phyloP scores from a whole-genome alignment of 805 yeast genomes.

The Lachancea thermotolerans region DNA sequence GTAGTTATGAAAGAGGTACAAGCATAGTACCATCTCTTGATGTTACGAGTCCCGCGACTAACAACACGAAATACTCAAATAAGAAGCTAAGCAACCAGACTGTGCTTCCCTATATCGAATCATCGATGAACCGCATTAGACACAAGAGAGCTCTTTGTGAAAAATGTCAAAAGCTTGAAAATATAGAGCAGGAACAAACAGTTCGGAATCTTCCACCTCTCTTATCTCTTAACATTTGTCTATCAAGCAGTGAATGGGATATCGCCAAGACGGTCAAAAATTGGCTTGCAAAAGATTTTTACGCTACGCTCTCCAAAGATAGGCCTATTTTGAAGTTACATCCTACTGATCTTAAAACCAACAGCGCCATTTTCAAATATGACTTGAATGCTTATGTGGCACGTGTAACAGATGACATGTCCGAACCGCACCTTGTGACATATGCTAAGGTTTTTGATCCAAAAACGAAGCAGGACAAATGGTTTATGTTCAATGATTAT shows the following conservation, averaged over 20 bases:
- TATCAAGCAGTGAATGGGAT: conserved; percentile 49
- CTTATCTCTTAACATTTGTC: conserved; percentile 52
- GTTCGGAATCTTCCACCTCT: conserved; percentile 58
- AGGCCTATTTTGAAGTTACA: conserved; percentile 33
- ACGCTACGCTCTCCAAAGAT: conserved; percentile 36
- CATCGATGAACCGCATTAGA: conserved; percentile 47
- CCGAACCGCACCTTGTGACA: conserved; percentile 53
- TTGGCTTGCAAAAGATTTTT: conserved; percentile 62
- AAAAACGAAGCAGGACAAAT: conserved; percentile 32
- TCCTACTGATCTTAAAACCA: conserved; percentile 24
- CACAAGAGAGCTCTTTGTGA: conserved; percentile 49
- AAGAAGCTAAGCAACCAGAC: conserved; percentile 33
- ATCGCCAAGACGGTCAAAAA: conserved; percentile 41
- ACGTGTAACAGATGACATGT: conserved; percentile 50
- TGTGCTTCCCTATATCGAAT: conserved; percentile 53
- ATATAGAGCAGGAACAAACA: conserved; percentile 45
- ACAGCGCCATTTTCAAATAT: conserved; percentile 39
- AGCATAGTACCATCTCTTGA: conserved; percentile 22
- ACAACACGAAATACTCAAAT: conserved; percentile 23
- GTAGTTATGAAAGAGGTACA: conserved; percentile 16
- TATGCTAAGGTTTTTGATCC: conserved; percentile 42
- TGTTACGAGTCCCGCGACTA: conserved; percentile 24
- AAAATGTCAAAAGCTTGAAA: conserved; percentile 44
- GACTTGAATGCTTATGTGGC: conserved; percentile 66
- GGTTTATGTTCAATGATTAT: conserved; percentile 91